Base-by-base conservation (phyloP, 202 grass and related monocot genomes). In the Miscanthus sacchariflorus region DNA sequence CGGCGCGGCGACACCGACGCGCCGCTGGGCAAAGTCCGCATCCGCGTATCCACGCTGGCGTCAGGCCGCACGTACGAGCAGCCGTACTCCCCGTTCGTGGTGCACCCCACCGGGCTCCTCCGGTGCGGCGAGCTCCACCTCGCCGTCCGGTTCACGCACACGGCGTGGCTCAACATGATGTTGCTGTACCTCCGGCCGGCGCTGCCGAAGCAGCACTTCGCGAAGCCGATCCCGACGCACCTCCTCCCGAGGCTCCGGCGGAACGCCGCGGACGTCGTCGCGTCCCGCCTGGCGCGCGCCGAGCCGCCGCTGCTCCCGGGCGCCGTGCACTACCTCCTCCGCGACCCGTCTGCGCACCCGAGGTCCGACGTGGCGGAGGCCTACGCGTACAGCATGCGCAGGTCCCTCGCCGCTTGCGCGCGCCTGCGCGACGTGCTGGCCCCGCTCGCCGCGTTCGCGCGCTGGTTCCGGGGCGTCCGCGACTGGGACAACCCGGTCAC, bases 111-210 rank as follows among this genome's bases (percentile, higher is more conserved):
- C 46, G 85, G 0, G 0, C n/a, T 91, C 24, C 54, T 65, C 39
- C 65, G 72, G 14, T 85, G 70, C 70, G 85, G 81, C 46, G 90
- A 91, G 81, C 76, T 91, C 30, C 85, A 81, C 43, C 23, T 87
- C 44, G 89, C 81, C 46, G 74, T 91, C 39, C 81, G 89, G 43
- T 81, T 87, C 85, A 84, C 69, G 6, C 74, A 17, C 85, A 81
- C 68, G 58, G 81, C 74, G 8, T 91, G 85, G 81, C 10, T 48
- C 2, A 9, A 11, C 36, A 49, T 64, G 85, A 12, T 77, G 63
- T 7, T 12, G 1, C 56, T 88, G 6, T 91, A 88, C 80, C 24
- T 38, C 23, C 61, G 72, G 18, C 85, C 80, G 7, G 13, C 8
- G 68, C 76, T 80, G 10, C 75, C 85, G 3, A 87, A 65, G 9